phyloP scores from a whole-genome alignment of 164 flowering plant genomes.

The Vitis riparia region DNA sequence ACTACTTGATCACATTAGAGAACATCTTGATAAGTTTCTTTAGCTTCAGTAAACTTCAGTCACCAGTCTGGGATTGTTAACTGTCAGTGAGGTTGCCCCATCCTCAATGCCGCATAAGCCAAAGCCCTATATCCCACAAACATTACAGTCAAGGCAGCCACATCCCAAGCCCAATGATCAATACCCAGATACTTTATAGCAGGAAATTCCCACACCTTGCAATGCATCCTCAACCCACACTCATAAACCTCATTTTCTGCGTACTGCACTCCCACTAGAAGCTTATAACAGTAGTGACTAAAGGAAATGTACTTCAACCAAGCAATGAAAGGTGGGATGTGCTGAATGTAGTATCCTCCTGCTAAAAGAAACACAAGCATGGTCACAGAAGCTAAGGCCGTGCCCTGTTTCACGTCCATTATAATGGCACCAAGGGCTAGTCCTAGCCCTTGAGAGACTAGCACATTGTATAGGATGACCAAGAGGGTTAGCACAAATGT shows the following conservation, averaged over 20 bases:
- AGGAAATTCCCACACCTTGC: slow-evolving; percentile 65
- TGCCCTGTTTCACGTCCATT: slow-evolving; percentile 81
- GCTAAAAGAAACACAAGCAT: slow-evolving; percentile 81
- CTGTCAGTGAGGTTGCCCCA: slow-evolving; percentile 40
- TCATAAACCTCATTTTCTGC: slow-evolving; percentile 49
- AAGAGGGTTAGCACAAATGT: slow-evolving; percentile 57
- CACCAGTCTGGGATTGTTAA: background rate
- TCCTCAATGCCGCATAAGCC: slow-evolving; percentile 75
- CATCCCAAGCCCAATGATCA: slow-evolving; percentile 43
- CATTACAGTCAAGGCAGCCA: slow-evolving; percentile 69
- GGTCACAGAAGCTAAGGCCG: slow-evolving; percentile 76
- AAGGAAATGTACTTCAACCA: slow-evolving; percentile 87
- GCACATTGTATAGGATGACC: slow-evolving; percentile 69
- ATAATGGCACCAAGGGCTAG: slow-evolving; percentile 86
- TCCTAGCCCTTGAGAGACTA: slow-evolving; percentile 88
- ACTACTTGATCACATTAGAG: background rate
- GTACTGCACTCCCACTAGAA: slow-evolving; percentile 79
- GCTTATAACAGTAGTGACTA: slow-evolving; percentile 85
- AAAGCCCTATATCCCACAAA: slow-evolving; percentile 73
- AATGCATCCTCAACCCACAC: slow-evolving; percentile 51
- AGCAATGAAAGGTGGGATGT: slow-evolving; percentile 65
- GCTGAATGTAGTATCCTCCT: slow-evolving; percentile 91
- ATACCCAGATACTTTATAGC: slow-evolving; percentile 53
- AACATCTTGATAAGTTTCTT: background rate
- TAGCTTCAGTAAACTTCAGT: background rate